These are phyloP conservation scores for Wallacemonas sp. DNA, from an alignment of 208 protist genomes.

Conservation along the genomic window DNA sequence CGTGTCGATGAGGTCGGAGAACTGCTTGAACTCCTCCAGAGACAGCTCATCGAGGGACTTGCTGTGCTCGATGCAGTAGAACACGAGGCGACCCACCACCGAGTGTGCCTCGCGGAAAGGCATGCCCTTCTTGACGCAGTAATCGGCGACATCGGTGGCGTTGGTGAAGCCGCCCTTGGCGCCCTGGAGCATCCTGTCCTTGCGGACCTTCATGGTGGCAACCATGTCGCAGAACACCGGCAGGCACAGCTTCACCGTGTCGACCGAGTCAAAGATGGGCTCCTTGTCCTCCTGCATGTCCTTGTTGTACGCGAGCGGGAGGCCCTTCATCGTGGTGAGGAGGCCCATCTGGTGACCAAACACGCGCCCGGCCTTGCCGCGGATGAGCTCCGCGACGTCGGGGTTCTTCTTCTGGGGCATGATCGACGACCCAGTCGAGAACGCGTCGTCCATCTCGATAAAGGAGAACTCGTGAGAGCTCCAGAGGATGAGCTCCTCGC, in stretches of 20 bases:
- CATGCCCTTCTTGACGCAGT: constrained; percentile 33
- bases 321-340: constrained; percentile 33
- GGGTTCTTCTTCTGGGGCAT: constrained; percentile 42
- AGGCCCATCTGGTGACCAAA: constrained; percentile 29
- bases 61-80: constrained; percentile 30
- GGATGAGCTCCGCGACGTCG: constrained; percentile 32
- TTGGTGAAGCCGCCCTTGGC: constrained; percentile 36
- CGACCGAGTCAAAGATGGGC: constrained; percentile 30
- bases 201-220: constrained; percentile 28
- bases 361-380: constrained; percentile 32
- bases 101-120: constrained; percentile 37
- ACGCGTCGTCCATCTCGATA: constrained; percentile 33
- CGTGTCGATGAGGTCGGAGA: constrained; percentile 23
- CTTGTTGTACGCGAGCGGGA: constrained; percentile 40
- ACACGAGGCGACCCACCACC: constrained; percentile 31
- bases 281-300: constrained; percentile 44
- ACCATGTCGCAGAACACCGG: constrained; percentile 39
- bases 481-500: constrained; percentile 37
- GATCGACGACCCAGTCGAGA: constrained; percentile 36
- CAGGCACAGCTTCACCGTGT: constrained; percentile 34
- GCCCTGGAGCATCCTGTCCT: constrained; percentile 20
- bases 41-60: constrained; percentile 31
- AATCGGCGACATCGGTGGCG: constrained; percentile 33
- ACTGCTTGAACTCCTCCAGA: constrained; percentile 23
- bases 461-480: constrained; percentile 35